These are phyloP conservation scores for Cercophora newfieldiana DNA, from an alignment of 495 filamentous ascomycete species.

Conservation along the genomic window DNA sequence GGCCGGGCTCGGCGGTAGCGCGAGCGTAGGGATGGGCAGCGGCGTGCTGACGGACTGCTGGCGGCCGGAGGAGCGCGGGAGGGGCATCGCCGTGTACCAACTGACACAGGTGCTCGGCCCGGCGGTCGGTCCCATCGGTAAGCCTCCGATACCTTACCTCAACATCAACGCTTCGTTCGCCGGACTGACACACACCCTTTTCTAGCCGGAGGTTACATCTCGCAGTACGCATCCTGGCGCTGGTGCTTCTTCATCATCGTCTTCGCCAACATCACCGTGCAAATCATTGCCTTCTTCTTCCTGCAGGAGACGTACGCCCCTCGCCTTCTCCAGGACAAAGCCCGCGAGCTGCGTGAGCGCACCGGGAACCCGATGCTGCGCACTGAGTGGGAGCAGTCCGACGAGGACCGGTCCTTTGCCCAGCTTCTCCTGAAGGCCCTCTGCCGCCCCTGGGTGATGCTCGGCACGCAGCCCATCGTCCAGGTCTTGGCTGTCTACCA, in stretches of 20 bases:
- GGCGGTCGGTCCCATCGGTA: conserved; percentile 43
- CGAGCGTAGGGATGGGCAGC: conserved; percentile 15
- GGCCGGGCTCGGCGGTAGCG: conserved; percentile 36
- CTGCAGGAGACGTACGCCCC: conserved; percentile 63
- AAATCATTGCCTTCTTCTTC: conserved; percentile 42
- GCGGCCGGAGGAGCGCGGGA: conserved; percentile 27
- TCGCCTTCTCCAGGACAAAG: conserved; percentile 55
- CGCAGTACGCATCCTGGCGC: conserved; percentile 47
- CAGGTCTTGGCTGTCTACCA: conserved; percentile 43
- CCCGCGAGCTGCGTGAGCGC: conserved; percentile 49
- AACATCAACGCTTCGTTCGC: background rate
- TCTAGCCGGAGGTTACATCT: conserved; percentile 43
- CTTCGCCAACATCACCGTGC: conserved; percentile 38
- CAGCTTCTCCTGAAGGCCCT: conserved; percentile 34
- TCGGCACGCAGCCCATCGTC: conserved; percentile 52
- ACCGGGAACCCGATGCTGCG: conserved; percentile 52
- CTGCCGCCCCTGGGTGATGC: conserved; percentile 54
- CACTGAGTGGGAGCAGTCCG: conserved; percentile 24
- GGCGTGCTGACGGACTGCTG: conserved; percentile 26
- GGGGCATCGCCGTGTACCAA: conserved; percentile 22
- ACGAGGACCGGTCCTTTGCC: conserved; percentile 18
- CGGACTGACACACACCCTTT: background rate
- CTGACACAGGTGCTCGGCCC: conserved; percentile 39
- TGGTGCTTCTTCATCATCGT: conserved; percentile 50
- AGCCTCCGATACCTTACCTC: background rate